Conservation (phyloP, 768 basidiomycete species). For the Russula compacta region DNA sequence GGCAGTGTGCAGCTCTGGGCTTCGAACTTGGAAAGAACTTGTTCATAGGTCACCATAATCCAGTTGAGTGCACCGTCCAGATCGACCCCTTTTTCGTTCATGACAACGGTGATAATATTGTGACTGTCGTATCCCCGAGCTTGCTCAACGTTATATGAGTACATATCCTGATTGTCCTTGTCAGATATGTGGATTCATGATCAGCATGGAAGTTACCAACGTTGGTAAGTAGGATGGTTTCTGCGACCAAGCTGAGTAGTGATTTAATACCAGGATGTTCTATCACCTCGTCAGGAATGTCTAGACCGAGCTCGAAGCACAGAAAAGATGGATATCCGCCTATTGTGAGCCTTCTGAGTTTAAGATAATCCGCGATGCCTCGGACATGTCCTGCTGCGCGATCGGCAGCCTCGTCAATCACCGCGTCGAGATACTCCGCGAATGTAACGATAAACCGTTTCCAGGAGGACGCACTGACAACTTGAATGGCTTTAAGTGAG, state of each 20-base stretch:
- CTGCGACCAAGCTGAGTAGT: slow-evolving; percentile 25
- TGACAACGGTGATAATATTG: slow-evolving; percentile 36
- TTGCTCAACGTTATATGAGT: slow-evolving; percentile 34
- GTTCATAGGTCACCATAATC: slow-evolving; percentile 22
- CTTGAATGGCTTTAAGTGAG: background rate
- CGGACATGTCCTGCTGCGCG: slow-evolving; percentile 28
- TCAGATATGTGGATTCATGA: background rate
- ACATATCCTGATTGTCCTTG: slow-evolving; percentile 27
- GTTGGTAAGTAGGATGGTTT: slow-evolving; percentile 34
- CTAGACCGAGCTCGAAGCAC: slow-evolving; percentile 29
- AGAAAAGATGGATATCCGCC: slow-evolving; percentile 34
- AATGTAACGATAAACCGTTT: slow-evolving; percentile 27
- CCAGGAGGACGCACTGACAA: background rate
- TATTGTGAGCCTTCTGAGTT: slow-evolving; percentile 32
- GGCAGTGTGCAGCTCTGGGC: slow-evolving; percentile 26
- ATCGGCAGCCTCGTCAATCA: slow-evolving; percentile 30
- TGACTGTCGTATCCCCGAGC: slow-evolving; percentile 32
- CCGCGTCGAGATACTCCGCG: slow-evolving; percentile 25
- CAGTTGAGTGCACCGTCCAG: slow-evolving; percentile 34
- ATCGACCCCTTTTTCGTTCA: slow-evolving; percentile 28
- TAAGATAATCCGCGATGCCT: slow-evolving; percentile 33
- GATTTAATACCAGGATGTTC: slow-evolving; percentile 30
- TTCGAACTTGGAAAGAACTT: slow-evolving; percentile 28
- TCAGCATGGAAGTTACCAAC: slow-evolving; percentile 19
- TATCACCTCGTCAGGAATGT: slow-evolving; percentile 35